Base-by-base conservation (phyloP, 768 basidiomycete species). In the Panaeolus papilionaceus region DNA sequence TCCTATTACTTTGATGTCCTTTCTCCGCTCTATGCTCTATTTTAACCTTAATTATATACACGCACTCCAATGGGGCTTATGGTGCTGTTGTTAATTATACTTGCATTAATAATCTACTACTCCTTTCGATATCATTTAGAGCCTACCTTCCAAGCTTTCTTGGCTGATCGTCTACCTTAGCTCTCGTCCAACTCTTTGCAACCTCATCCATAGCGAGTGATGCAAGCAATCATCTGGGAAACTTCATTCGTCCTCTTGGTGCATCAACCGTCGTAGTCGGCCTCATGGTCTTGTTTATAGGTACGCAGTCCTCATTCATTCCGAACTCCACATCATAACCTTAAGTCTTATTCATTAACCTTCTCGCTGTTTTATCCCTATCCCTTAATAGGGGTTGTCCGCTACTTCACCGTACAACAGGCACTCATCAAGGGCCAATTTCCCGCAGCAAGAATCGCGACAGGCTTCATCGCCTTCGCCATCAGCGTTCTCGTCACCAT, bases 161-260 rank as follows among this genome's bases (percentile, higher is more conserved):
- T 65, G 38, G 62, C 49, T 61, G 64, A 65, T 38, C 39, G 62
- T 23, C 61, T 38, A 18, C 47, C 26, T 37, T 47, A 86, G 87
- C 85, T n/a, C 79, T 88, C 8, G 85, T 89, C 0, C 88, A 89
- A 67, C 74, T 89, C 3, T 86, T 89, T 71, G 78, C 82, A 6
- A 72, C 84, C 58, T 75, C 80, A 16, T 71, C 72, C 16, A 54
- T 70, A 3, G 64, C 77, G 14, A 7, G 47, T 1, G 51, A 64
- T 18, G 70, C 61, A 47, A 66, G 71, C 6, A 69, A 75, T 68
- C 75, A 70, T 47, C 68, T 73, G 4, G 75, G 75, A 4, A 61
- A 61, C n/a, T 83, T 78, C 70, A 83, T 86, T 28, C 81, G 83
- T 18, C 86, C 87, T 4, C 76, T 89, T 2, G 88, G 88, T n/a